Conservation (phyloP, 805 yeast genomes). For the Wickerhamiella kazuoi region DNA sequence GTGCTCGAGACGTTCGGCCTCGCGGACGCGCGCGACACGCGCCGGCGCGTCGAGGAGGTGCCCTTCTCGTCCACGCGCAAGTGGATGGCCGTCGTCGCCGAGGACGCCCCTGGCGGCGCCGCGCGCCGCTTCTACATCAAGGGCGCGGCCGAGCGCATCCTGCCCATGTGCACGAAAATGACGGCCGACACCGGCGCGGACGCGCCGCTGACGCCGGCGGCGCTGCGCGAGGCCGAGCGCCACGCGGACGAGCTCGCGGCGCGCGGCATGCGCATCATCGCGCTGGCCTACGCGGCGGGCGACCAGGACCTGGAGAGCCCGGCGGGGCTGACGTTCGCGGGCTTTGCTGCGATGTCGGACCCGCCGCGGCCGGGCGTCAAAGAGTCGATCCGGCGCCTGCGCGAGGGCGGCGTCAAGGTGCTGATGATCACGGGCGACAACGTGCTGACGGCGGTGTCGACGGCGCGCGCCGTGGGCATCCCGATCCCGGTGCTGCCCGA, state of each 20-base stretch:
- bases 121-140: constrained; percentile 46
- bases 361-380: constrained; percentile 89
- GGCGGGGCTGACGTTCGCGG: constrained; percentile 58
- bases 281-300: constrained; percentile 55
- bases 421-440: constrained; percentile 85
- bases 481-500: constrained; percentile 37
- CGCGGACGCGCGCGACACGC: constrained; percentile 43
- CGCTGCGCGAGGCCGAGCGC: constrained; percentile 34
- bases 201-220: background rate
- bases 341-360: constrained; percentile 89
- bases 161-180: constrained; percentile 38
- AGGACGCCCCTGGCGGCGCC: constrained; percentile 38
- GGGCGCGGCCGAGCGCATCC: constrained; percentile 75
- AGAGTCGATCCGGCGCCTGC: constrained; percentile 50
- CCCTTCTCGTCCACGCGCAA: constrained; percentile 77
- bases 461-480: constrained; percentile 42
- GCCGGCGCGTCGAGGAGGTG: constrained; percentile 47
- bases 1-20: constrained; percentile 51
- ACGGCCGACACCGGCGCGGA: constrained; percentile 37
- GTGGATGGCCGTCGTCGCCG: constrained; percentile 70
- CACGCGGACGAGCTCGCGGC: constrained; percentile 37
- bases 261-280: constrained; percentile 75
- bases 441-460: constrained; percentile 33
- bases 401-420: constrained; percentile 92
- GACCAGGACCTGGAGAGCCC: constrained; percentile 68